Evolutionary conservation across 108 stramenopile genomes (phyloP), one percentile per base, ranked within the genome.

Genomic region (Pelagomonas calceolata): DNA sequence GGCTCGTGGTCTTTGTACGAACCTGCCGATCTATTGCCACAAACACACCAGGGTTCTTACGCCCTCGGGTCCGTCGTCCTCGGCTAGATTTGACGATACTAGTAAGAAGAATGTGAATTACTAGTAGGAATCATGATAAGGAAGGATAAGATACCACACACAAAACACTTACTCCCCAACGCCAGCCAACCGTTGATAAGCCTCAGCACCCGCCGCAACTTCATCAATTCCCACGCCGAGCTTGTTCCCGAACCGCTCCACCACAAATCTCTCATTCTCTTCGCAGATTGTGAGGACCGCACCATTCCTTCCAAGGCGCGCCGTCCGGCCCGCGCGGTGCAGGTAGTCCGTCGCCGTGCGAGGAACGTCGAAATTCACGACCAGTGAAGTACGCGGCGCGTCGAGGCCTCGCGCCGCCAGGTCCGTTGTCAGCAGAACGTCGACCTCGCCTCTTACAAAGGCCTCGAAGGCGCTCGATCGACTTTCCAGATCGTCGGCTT

Each of bases 331-430:
- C 30, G 87, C 87, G 67, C 94, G 83, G 80, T 95, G 94, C 43
- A 91, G 84, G 76, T 93, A 95, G 30, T 86, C 84, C 67, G 91
- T 90, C 30, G 80, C 80, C 69, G 90, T 87, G 64, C 69, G 75
- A 15, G 94, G 91, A 30, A 95, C 65, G 74, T 92, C 91, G 74
- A 85, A 92, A 60, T 95, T 85, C 68, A 95, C 83, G 17, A 95
- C 91, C 73, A 90, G 91, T 33, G 91, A 71, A 21, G 93, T 81
- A 46, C 85, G 83, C 15, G 79, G 74, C 31, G 93, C 73, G 69
- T 95, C 92, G 66, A 95, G 76, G 0, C 92, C 94, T 0, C 94
- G 81, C 5, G 92, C 91, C 36, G 90, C 92, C 68, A 92, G 73
- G 66, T 95, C 94, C 0, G 88, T 90, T 14, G 72, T n/a, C 34